Conservation (phyloP, 2,329 filamentous ascomycete genomes). For the Paecilomyces niveus region DNA sequence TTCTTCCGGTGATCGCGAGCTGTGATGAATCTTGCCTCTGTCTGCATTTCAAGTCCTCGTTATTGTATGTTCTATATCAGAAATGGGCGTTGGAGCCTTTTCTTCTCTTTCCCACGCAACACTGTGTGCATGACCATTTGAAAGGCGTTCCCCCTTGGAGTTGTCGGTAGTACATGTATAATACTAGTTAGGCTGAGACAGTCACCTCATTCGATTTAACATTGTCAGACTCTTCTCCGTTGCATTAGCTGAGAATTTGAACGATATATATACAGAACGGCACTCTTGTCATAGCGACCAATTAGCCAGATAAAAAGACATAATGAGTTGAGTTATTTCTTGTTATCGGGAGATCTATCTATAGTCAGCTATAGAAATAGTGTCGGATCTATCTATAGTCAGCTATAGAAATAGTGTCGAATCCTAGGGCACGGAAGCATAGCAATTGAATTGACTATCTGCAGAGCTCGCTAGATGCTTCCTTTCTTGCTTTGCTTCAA, state of each 20-base stretch:
- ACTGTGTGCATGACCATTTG: background rate
- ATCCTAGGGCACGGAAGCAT: no score
- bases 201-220: background rate
- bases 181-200: background rate
- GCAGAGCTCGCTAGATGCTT: no score
- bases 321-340: no score
- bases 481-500: no score
- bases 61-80: background rate
- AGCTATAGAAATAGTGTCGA: no score
- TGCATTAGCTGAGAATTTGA: background rate
- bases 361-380: no score
- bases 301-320: no score
- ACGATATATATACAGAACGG: background rate
- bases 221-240: background rate
- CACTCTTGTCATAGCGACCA: background rate
- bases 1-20: slow-evolving; percentile 29
- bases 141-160: background rate
- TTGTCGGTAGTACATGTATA: background rate
- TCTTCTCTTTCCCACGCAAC: background rate
- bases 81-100: background rate
- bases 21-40: slow-evolving; percentile 19
- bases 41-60: background rate
- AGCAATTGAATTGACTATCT: no score
- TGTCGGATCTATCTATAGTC: no score
- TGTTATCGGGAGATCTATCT: no score